Evolutionary conservation across 768 basidiomycete genomes (phyloP).

Genomic region (Gloeophyllum trabeum): DNA sequence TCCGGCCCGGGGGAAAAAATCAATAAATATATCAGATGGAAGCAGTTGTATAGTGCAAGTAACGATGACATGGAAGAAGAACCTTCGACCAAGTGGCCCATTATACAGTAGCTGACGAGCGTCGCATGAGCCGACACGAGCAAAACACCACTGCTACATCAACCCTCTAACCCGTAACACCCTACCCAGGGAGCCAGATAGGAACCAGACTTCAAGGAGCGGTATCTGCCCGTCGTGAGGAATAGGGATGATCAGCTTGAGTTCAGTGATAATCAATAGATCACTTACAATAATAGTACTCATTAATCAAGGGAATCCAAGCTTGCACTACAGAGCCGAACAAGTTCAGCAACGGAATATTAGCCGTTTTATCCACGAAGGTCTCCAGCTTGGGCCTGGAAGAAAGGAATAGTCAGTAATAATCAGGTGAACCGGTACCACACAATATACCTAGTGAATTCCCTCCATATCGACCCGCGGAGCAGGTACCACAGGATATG

Average conservation of each 20-base stretch:
- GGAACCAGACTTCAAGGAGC: slow-evolving; percentile 19
- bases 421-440: slow-evolving; percentile 3
- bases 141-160: no score
- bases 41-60: no score
- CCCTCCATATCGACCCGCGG: slow-evolving; percentile 77
- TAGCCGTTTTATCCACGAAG: slow-evolving; percentile 41
- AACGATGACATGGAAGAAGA: no score
- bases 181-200: no score
- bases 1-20: no score
- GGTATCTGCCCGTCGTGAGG: slow-evolving; percentile 6
- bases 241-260: background rate
- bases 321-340: slow-evolving; percentile 64
- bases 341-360: slow-evolving; percentile 55
- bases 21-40: no score
- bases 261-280: no score
- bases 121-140: no score
- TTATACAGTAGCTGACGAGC: no score
- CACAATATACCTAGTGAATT: slow-evolving; percentile 52
- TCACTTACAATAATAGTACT: slow-evolving; percentile 86
- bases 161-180: no score
- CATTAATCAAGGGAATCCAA: slow-evolving; percentile 83
- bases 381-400: slow-evolving; percentile 67
- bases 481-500: slow-evolving; percentile 79
- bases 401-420: slow-evolving; percentile 2
- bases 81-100: no score